Base-by-base conservation (phyloP, 73 alveolate species). In the Stentor roeselii region DNA sequence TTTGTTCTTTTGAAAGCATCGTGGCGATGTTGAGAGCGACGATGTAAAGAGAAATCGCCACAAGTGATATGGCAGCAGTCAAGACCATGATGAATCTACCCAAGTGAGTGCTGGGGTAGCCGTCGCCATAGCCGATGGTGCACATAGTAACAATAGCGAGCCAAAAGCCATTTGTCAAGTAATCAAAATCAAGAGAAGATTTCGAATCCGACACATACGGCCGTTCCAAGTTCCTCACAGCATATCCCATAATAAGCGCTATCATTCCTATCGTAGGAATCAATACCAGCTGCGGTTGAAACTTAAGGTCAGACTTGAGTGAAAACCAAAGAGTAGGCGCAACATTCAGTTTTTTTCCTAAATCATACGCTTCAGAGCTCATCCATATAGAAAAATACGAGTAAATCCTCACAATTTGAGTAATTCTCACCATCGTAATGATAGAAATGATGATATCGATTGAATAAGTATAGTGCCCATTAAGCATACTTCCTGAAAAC, bases 401-500 rank as follows among this genome's bases (percentile, higher is more conserved):
- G 27, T 58, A 58, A 58, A 58, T 31, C 27, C 74, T 58, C 2
- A 58, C 15, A 58, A 58, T 58, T 1, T 21, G 74, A 31, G 15
- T 21, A 2, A 58, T 31, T 2, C 74, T 0, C 74, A 58, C 35
- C 27, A 58, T 58, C 0, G 74, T 58, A 21, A 58, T 0, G 27
- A 58, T 31, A 21, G 74, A n/a, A 58, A 58, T 58, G 27, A 58
- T 58, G 35, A 58, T 58, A 58, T 58, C 74, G 2, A 21, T 21
- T 58, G 74, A 58, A 2, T 58, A 58, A 1, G 27, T 31, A 58
- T 58, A 58, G 15, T n/a, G 27, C 27, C 74, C 74, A 31, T 58
- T 58, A 58, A 58, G 74, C 74, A 58, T 58, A 58, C 35, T 58
- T 31, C 74, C 74, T 58, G 74, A 58, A 58, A 58, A 58, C 15